phyloP scores from a whole-genome alignment of 345 rosid genomes.

The Dimocarpus longan region DNA sequence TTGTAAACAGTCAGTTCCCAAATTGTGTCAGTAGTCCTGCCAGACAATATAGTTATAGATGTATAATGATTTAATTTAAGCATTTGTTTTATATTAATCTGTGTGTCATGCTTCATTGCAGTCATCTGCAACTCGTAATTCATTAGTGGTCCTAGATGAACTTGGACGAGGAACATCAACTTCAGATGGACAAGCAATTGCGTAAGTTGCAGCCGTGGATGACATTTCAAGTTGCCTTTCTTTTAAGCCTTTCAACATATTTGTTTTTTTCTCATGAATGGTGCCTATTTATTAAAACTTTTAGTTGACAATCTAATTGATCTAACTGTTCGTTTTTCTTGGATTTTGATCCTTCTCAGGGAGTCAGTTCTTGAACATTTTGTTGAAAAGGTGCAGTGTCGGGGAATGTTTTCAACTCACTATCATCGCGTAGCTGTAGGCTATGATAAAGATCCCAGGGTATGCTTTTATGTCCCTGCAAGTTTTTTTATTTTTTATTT shows the following conservation, averaged over 20 bases:
- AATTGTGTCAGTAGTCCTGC: not conserved
- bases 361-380: conserved; percentile 93
- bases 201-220: conserved; percentile 48
- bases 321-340: not conserved
- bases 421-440: conserved; percentile 87
- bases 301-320: not conserved
- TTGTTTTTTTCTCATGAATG: conserved; percentile 1
- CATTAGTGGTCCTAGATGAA: conserved; percentile 92
- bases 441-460: conserved; percentile 66
- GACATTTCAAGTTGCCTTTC: conserved; percentile 5
- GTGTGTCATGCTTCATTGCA: conserved; percentile 35
- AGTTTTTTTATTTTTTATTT: too few relatives aligned
- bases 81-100: not conserved
- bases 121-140: conserved; percentile 79
- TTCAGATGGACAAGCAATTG: conserved; percentile 99
- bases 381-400: conserved; percentile 69
- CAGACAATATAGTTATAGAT: conserved; percentile 4
- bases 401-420: conserved; percentile 97
- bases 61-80: not conserved
- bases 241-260: not conserved
- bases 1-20: not conserved
- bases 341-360: conserved; percentile 39
- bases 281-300: not conserved
- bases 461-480: conserved; percentile 25
- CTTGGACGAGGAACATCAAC: conserved; percentile 98